These are phyloP conservation scores for Neonectria coccinea DNA, from an alignment of 2,329 filamentous ascomycete species.

Conservation along the genomic window DNA sequence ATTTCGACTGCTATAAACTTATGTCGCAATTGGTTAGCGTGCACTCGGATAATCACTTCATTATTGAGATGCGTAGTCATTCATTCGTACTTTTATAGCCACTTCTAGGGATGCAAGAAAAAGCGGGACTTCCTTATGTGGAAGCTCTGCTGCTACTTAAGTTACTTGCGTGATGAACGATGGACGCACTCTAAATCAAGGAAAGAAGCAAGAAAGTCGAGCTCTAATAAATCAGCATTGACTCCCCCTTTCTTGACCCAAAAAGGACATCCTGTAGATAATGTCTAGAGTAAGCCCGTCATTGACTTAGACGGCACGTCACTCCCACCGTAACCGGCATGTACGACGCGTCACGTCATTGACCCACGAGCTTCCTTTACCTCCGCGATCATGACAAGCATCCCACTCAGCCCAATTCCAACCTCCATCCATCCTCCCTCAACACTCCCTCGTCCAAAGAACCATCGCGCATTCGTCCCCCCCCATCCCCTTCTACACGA, in stretches of 20 bases:
- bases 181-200: background rate
- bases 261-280: background rate
- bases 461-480: background rate
- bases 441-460: background rate
- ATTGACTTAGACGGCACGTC: background rate
- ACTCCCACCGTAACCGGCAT: background rate
- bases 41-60: too few species aligned
- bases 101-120: too few species aligned
- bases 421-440: background rate
- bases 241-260: background rate
- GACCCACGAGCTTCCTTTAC: background rate
- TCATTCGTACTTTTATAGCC: too few species aligned
- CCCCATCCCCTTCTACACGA: background rate
- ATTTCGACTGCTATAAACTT: too few species aligned
- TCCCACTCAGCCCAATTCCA: background rate
- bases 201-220: background rate
- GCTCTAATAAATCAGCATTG: background rate
- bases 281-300: background rate
- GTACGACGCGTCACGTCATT: background rate
- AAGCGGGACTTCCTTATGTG: background rate
- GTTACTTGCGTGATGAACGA: background rate
- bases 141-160: background rate
- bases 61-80: too few species aligned
- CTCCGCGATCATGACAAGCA: background rate
- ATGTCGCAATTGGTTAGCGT: too few species aligned